phyloP scores from a whole-genome alignment of 805 yeast genomes.

The Lipomyces sp. region DNA sequence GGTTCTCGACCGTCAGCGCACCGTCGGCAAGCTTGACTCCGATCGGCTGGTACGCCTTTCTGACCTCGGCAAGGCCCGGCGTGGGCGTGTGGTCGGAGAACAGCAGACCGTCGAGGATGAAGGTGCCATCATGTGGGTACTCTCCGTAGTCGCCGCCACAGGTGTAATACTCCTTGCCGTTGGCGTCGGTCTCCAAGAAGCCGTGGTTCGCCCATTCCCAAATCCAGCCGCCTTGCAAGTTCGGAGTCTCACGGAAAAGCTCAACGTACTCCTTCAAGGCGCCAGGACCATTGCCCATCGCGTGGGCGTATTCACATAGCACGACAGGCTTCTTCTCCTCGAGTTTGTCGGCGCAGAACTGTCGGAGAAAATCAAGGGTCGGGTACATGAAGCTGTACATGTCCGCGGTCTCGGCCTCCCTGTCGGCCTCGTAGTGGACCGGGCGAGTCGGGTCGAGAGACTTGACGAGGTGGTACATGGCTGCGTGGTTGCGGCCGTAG shows the following conservation, averaged over 20 bases:
- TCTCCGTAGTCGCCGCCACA: constrained; percentile 44
- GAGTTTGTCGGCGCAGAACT: constrained; percentile 27
- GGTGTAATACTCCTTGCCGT: constrained; percentile 30
- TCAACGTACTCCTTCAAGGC: constrained; percentile 39
- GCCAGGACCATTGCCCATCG: constrained; percentile 45
- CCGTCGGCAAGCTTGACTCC: constrained; percentile 1
- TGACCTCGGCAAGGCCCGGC: constrained; percentile 39
- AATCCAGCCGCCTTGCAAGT: constrained; percentile 41
- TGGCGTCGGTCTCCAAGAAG: constrained; percentile 22
- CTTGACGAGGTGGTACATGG: constrained; percentile 36
- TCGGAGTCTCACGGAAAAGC: constrained; percentile 35
- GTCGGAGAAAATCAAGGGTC: constrained; percentile 30
- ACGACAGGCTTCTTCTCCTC: constrained; percentile 37
- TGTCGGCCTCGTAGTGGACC: constrained; percentile 41
- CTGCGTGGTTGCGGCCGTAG: constrained; percentile 38
- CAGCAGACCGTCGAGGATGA: constrained; percentile 41
- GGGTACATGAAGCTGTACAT: constrained; percentile 40
- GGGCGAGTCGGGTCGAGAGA: constrained; percentile 36
- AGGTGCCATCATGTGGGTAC: constrained; percentile 40
- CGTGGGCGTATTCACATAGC: constrained; percentile 42
- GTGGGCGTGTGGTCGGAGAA: constrained; percentile 39
- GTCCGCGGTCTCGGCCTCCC: constrained; percentile 35
- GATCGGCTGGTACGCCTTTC: constrained; percentile 40
- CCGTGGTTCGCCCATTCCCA: constrained; percentile 47
- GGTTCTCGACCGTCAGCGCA: constrained; percentile 27